Percentiles rank a stretch among this genome's conserved stretches.
Evolutionary conservation across 2,329 filamentous ascomycete genomes (phyloP).

Genomic region (Talaromyces sp.): DNA sequence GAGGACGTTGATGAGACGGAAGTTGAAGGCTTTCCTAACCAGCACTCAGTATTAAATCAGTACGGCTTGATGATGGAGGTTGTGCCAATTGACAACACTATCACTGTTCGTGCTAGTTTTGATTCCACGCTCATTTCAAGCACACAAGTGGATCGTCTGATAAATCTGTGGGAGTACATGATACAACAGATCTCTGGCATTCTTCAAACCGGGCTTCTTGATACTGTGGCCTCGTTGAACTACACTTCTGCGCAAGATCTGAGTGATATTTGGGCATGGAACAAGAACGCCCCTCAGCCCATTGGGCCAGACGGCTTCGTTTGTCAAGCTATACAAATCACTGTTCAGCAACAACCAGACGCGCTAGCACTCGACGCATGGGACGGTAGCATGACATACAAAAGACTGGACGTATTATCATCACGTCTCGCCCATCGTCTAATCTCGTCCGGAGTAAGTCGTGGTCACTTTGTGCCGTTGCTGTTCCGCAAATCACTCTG

Average conservation of each 20-base stretch:
- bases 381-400: constrained; percentile 4
- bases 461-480: constrained; percentile 15
- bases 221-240: background rate
- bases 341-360: background rate
- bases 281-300: background rate
- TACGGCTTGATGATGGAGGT: constrained; percentile 4
- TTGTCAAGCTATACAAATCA: background rate
- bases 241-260: background rate
- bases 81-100: background rate
- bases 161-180: background rate
- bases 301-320: background rate
- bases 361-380: constrained; percentile 4
- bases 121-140: background rate
- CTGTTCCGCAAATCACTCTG: constrained; percentile 7
- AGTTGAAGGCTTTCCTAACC: constrained; percentile 1
- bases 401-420: background rate
- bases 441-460: constrained; percentile 19
- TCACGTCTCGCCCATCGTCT: background rate
- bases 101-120: background rate
- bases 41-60: constrained; percentile 3
- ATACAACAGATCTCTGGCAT: background rate
- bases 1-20: background rate
- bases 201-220: background rate
- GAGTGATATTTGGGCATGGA: constrained; percentile 8
- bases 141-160: background rate